These are phyloP conservation scores for Phytopythium vexans DNA, from an alignment of 352 stramenopile species.

Conservation along the genomic window DNA sequence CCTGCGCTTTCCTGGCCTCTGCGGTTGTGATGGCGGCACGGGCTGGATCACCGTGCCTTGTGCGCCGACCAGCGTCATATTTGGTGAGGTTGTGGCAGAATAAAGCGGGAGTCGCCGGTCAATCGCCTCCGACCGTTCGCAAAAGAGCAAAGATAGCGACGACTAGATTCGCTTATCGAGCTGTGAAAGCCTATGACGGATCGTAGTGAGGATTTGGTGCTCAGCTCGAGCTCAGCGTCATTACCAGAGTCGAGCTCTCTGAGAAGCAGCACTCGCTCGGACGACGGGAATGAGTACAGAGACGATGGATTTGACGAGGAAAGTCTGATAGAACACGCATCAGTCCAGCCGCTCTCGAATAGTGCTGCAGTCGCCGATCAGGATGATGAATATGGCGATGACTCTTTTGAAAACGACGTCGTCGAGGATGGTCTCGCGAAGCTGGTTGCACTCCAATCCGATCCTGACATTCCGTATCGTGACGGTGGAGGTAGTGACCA, in stretches of 20 bases:
- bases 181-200: no score
- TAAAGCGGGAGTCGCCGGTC: background rate
- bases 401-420: conserved; percentile 9
- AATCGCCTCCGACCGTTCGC: background rate
- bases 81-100: background rate
- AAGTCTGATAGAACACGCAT: background rate
- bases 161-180: no score
- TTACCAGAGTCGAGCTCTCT: background rate
- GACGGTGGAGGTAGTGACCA: no score
- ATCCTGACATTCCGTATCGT: no score
- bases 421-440: background rate
- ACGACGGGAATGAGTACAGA: conserved; percentile 1
- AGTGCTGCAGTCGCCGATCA: background rate
- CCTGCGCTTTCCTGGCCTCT: background rate
- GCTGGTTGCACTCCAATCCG: no score
- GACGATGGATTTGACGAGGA: conserved; percentile 10
- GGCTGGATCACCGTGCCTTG: background rate
- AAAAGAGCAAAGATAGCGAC: no score
- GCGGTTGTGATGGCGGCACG: background rate
- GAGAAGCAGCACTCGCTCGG: background rate
- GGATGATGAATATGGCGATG: conserved; percentile 7
- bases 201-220: no score
- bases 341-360: background rate
- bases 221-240: background rate
- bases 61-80: background rate